phyloP scores from a whole-genome alignment of 352 stramenopile genomes.

The Poterioochromonas sp. region DNA sequence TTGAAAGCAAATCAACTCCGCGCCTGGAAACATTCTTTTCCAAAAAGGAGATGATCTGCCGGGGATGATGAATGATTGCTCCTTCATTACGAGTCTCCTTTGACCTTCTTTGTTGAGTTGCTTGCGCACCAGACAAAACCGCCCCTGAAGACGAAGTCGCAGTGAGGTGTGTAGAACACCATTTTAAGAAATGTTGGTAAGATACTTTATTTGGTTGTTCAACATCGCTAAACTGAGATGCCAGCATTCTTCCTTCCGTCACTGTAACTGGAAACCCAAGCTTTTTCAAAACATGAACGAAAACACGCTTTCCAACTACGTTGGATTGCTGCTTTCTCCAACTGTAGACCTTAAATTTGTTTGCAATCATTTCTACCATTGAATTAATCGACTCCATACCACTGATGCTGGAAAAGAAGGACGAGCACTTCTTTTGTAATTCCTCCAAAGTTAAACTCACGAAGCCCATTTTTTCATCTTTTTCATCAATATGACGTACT shows the following conservation, averaged over 20 bases:
- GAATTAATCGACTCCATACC: background rate
- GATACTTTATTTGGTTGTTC: background rate
- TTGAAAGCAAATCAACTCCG: background rate
- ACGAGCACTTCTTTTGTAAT: background rate
- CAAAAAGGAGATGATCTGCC: background rate
- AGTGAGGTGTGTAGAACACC: background rate
- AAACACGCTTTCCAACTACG: background rate
- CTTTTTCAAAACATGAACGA: background rate
- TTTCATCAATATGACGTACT: background rate
- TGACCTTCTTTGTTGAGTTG: too few species aligned
- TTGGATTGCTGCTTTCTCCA: background rate
- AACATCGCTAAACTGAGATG: background rate
- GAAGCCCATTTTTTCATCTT: background rate
- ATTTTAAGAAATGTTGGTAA: background rate
- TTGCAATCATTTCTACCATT: background rate
- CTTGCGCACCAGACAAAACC: background rate
- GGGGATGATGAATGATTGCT: too few species aligned
- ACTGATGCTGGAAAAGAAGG: background rate
- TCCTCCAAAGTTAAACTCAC: background rate
- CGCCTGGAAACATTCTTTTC: background rate
- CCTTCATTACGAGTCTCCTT: too few species aligned
- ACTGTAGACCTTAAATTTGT: background rate
- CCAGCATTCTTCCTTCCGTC: background rate
- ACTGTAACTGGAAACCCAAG: constrained; percentile 7
- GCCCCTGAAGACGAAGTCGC: background rate